phyloP scores from a whole-genome alignment of 139 green algal species.

The Limnomonas spitsbergensis region DNA sequence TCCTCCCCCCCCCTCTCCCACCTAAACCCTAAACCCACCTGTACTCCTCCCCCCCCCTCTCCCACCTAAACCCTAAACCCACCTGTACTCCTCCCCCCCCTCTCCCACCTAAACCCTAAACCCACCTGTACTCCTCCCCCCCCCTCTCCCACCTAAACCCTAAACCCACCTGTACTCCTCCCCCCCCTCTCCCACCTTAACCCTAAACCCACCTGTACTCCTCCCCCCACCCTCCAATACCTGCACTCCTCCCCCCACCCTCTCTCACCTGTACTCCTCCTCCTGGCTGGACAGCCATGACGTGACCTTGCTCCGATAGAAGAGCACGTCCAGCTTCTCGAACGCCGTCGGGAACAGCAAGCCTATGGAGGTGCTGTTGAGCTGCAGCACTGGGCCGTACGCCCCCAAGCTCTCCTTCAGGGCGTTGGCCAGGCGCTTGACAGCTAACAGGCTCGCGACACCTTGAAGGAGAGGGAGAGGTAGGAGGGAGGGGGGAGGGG shows the following conservation, averaged over 20 bases:
- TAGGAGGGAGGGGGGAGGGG: too few species aligned
- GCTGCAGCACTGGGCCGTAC: conserved; percentile 54
- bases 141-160: background rate
- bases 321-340: conserved; percentile 54
- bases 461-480: background rate
- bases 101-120: too few species aligned
- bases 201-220: background rate
- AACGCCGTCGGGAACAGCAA: conserved; percentile 58
- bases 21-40: too few species aligned
- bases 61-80: too few species aligned
- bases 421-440: conserved; percentile 43
- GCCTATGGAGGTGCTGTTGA: conserved; percentile 36
- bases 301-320: conserved; percentile 77
- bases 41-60: too few species aligned
- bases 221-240: too few species aligned
- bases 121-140: too few species aligned
- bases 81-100: too few species aligned
- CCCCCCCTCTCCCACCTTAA: background rate
- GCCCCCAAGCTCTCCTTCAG: conserved; percentile 47
- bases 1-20: too few species aligned
- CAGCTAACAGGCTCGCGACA: conserved; percentile 23
- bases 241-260: too few species aligned
- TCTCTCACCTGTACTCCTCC: conserved; percentile 62
- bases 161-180: background rate
- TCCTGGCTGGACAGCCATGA: conserved; percentile 75